phyloP scores from a whole-genome alignment of 2,329 filamentous ascomycete genomes.

The Alternaria atra region DNA sequence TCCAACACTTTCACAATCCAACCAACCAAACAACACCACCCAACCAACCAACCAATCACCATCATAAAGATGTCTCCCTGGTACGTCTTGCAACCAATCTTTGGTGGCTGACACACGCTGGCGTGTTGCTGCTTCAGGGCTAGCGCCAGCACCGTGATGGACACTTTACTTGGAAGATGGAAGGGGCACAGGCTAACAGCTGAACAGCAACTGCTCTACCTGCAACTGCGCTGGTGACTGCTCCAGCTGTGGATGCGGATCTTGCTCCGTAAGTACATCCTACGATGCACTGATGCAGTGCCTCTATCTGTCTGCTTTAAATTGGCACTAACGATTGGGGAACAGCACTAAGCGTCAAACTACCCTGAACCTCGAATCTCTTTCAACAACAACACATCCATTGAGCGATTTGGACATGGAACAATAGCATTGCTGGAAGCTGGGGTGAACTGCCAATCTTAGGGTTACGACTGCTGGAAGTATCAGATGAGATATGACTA shows the following conservation, averaged over 20 bases:
- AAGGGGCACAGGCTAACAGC: conserved; percentile 9
- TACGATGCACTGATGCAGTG: background rate
- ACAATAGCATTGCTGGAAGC: background rate
- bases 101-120: background rate
- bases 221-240: conserved; percentile 46
- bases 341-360: conserved; percentile 22
- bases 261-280: conserved; percentile 33
- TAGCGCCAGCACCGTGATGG: conserved; percentile 32
- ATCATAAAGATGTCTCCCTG: conserved; percentile 35
- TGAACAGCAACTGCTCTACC: conserved; percentile 34
- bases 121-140: conserved; percentile 4
- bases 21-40: conserved; percentile 12
- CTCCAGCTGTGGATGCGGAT: conserved; percentile 42
- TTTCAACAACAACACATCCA: background rate
- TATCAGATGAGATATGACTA: background rate
- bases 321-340: background rate
- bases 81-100: conserved; percentile 21
- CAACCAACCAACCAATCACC: conserved; percentile 19
- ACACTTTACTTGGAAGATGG: conserved; percentile 10
- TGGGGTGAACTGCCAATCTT: conserved; percentile 1
- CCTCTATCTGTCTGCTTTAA: background rate
- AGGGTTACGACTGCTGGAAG: background rate
- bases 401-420: conserved; percentile 1
- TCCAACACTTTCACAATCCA: conserved; percentile 10
- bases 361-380: conserved; percentile 1